Conservation (phyloP, 2,329 filamentous ascomycete genomes). For the Purpureocillium lavendulum region DNA sequence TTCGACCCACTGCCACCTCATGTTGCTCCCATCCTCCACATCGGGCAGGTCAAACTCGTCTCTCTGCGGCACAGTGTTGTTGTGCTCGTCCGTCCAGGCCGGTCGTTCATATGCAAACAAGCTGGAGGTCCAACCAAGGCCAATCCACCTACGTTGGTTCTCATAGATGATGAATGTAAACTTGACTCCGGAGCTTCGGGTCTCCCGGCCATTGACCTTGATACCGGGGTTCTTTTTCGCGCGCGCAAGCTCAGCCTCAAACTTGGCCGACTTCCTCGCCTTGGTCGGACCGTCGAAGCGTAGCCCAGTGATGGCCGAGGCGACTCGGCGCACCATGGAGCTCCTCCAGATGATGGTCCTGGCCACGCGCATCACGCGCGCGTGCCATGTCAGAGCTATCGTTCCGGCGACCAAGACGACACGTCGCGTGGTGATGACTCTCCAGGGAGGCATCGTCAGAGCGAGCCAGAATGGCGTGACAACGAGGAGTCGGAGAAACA, state of each 20-base stretch:
- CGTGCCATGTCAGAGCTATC: conserved; percentile 84
- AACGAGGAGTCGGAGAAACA: conserved; percentile 83
- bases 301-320: conserved; percentile 71
- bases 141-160: conserved; percentile 92
- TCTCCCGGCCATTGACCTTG: conserved; percentile 16
- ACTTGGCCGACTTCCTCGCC: conserved; percentile 14
- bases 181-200: conserved; percentile 70
- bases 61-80: conserved; percentile 69
- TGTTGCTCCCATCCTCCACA: conserved; percentile 49
- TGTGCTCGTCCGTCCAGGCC: conserved; percentile 93
- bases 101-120: conserved; percentile 84
- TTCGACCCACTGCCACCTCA: conserved; percentile 70
- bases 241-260: conserved; percentile 7
- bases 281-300: conserved; percentile 50
- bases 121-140: conserved; percentile 87
- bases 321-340: conserved; percentile 58
- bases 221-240: conserved; percentile 15
- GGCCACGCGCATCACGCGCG: conserved; percentile 73
- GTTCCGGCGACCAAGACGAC: conserved; percentile 83
- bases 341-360: conserved; percentile 89
- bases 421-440: conserved; percentile 78
- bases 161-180: conserved; percentile 97
- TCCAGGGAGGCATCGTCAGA: conserved; percentile 72
- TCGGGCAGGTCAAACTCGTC: conserved; percentile 59
- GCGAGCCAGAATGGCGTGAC: conserved; percentile 83